Conservation (phyloP, 2,329 filamentous ascomycete species). For the Trichoderma afroharzianum region DNA sequence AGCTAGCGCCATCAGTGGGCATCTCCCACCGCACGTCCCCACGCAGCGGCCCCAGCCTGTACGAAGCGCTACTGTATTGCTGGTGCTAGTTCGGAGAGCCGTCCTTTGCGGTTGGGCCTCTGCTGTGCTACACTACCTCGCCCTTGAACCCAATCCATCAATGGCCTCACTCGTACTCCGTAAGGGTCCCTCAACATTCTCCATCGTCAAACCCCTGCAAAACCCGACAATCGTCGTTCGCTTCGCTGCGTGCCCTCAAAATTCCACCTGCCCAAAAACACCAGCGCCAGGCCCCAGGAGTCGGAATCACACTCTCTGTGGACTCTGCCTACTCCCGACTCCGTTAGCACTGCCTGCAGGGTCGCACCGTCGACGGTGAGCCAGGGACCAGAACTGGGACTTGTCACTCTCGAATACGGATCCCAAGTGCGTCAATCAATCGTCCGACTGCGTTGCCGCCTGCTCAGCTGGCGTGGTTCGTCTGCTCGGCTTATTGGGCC, state of each 20-base stretch:
- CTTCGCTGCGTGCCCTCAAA: neutral
- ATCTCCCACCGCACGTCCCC: neutral
- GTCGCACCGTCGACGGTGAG: slow-evolving; percentile 7
- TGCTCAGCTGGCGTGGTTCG: slow-evolving; percentile 16
- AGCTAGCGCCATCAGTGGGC: neutral
- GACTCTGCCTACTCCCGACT: neutral
- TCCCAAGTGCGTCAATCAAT: neutral
- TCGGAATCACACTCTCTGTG: neutral
- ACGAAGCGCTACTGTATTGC: neutral
- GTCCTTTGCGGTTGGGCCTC: neutral
- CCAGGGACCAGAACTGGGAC: neutral
- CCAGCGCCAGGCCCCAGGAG: neutral
- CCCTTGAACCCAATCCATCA: neutral
- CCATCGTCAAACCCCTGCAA: neutral
- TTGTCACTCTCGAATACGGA: neutral
- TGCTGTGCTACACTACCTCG: neutral
- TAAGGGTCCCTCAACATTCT: neutral
- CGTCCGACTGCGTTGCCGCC: neutral
- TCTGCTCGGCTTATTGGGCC: slow-evolving; percentile 15
- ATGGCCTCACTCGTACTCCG: neutral
- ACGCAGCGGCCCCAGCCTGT: neutral
- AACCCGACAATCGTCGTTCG: neutral
- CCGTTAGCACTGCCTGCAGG: slow-evolving; percentile 11
- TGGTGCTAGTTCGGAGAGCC: neutral
- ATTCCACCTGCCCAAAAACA: neutral